phyloP scores from a whole-genome alignment of 441 rosid genomes.

The Sinapis alba region DNA sequence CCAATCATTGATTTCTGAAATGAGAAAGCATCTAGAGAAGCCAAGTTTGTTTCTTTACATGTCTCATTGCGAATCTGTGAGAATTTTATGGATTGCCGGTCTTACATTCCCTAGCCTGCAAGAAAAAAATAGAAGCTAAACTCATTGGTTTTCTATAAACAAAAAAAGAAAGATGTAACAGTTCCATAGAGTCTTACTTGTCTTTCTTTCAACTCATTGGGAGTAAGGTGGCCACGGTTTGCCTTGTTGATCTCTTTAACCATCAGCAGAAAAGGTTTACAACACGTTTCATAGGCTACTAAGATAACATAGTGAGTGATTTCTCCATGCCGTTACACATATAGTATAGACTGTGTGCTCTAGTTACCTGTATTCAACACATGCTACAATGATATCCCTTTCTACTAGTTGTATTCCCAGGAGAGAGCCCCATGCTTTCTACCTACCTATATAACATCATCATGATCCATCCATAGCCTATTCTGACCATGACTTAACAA shows the following conservation, averaged over 20 bases:
- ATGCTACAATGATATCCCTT: constrained; percentile 89
- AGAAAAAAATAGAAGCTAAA: neutral
- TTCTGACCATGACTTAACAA: constrained; percentile 57
- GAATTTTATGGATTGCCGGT: constrained; percentile 62
- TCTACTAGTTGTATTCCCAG: constrained; percentile 92
- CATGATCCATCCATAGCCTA: constrained; percentile 63
- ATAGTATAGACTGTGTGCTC: neutral
- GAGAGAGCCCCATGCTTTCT: constrained; percentile 95
- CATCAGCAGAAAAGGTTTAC: constrained; percentile 45
- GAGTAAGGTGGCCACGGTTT: constrained; percentile 79
- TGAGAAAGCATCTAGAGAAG: neutral
- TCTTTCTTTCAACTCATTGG: constrained; percentile 89
- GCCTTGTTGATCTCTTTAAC: constrained; percentile 73
- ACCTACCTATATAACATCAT: constrained; percentile 52
- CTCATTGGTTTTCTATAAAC: neutral
- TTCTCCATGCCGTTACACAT: neutral
- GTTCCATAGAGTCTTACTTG: constrained; percentile 49
- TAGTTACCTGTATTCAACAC: constrained; percentile 90
- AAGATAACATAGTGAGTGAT: neutral
- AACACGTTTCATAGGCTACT: neutral
- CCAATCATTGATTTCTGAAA: neutral
- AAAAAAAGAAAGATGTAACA: neutral
- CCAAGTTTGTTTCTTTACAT: constrained; percentile 17
- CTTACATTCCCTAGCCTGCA: constrained; percentile 89
- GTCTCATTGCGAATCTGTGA: constrained; percentile 28